Percentiles rank a stretch among this genome's conserved stretches.
Evolutionary conservation across 768 basidiomycete genomes (phyloP).

Genomic region (Podaxis carcinomalis): DNA sequence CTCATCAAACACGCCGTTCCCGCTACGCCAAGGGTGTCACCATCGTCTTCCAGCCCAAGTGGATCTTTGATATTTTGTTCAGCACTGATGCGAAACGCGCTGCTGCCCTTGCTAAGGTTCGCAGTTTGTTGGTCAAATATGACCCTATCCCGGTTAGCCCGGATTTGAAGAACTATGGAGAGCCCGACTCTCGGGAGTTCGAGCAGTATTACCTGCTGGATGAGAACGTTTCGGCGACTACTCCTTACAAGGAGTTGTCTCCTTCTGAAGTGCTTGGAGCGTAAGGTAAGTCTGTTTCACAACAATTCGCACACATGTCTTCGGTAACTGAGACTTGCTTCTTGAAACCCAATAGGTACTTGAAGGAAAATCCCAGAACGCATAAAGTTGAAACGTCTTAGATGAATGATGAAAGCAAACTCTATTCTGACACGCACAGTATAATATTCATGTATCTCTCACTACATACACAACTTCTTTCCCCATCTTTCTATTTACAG

Average conservation of each 20-base stretch:
- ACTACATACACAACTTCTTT: neutral
- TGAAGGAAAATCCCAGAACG: neutral
- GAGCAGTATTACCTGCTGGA: conserved; percentile 18
- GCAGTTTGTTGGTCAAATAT: conserved; percentile 17
- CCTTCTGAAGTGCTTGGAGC: conserved; percentile 4
- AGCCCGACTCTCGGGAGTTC: conserved; percentile 16
- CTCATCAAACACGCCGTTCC: conserved; percentile 15
- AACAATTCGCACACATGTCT: neutral
- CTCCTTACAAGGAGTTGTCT: conserved; percentile 13
- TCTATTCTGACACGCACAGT: neutral
- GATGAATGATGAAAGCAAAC: neutral
- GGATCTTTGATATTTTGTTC: conserved; percentile 21
- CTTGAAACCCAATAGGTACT: neutral
- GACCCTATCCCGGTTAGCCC: conserved; percentile 19
- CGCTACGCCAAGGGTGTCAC: conserved; percentile 18
- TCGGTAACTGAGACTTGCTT: neutral
- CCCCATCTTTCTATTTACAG: neutral
- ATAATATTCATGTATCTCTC: neutral
- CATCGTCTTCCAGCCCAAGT: conserved; percentile 21
- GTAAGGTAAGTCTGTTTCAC: neutral
- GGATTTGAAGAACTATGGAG: conserved; percentile 20
- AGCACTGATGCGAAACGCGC: conserved; percentile 17
- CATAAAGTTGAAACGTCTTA: neutral
- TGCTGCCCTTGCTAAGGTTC: conserved; percentile 17
- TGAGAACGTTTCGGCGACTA: conserved; percentile 17